A percentile compares a stretch with the other conserved stretches of the same genome.
These are phyloP conservation scores for Suaeda aralocaspica DNA, from an alignment of 148 eudicot species.

Conservation along the genomic window DNA sequence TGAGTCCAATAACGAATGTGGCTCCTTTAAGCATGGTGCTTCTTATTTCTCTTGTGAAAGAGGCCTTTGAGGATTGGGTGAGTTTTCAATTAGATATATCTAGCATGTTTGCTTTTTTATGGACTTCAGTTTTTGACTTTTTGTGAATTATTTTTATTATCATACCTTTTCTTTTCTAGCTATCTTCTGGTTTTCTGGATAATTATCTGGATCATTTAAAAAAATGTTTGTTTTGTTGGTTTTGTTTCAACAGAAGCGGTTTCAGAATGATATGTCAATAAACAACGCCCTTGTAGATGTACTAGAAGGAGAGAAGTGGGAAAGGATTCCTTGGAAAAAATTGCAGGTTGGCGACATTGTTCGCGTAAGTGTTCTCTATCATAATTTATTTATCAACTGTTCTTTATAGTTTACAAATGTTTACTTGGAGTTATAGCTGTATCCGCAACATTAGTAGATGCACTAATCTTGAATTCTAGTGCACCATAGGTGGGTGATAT, in stretches of 20 bases:
- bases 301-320: conserved; percentile 73
- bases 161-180: neutral
- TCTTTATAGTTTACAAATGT: too few species aligned
- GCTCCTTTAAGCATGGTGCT: conserved; percentile 85
- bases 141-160: neutral
- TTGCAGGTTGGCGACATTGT: conserved; percentile 93
- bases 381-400: too few species aligned
- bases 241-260: conserved; percentile 69
- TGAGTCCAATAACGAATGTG: conserved; percentile 92
- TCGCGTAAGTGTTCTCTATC: conserved; percentile 53
- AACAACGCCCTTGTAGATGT: conserved; percentile 71
- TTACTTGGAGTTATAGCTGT: too few species aligned
- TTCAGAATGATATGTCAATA: conserved; percentile 84
- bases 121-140: neutral
- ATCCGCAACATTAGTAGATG: too few species aligned
- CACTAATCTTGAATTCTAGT: too few species aligned
- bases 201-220: neutral
- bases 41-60: conserved; percentile 86
- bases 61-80: conserved; percentile 99
- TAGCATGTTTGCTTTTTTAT: neutral
- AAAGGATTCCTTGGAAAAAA: conserved; percentile 64
- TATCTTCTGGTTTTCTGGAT: neutral
- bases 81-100: conserved; percentile 28
- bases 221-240: conserved; percentile 8
- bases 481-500: too few species aligned